Base-by-base conservation (phyloP, 2,329 filamentous ascomycete species). In the Huntiella decipiens region DNA sequence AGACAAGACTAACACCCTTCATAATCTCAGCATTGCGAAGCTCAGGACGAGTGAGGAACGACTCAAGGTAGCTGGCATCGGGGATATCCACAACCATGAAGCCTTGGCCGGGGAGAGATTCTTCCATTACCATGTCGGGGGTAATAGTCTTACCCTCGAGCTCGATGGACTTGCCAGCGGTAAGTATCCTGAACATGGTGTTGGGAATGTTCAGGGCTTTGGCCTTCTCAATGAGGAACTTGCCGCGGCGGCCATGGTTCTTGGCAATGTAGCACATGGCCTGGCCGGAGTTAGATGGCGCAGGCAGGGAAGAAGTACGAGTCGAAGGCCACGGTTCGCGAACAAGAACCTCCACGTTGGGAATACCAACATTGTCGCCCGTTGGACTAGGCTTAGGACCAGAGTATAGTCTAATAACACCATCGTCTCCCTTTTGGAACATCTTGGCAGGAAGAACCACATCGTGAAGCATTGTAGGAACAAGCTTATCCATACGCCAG, bases 231-330 rank as follows among this genome's bases (percentile, higher is more conserved):
- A 73, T 63, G 50, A 83, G 68, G 56, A 98, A 95, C 55, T 80
- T 88, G 44, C 91, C 91, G 45, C 91, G 74, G 45, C 80, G 71
- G 34, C 77, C 67, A 51, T 85, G 75, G 45, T 74, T 76, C 53
- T 84, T 82, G 56, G 93, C 71, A 48, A 98, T 79, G 60, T 98
- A 98, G 48, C 81, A 93, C 53, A 95, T 66, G 4, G 84, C 78
- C 40, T 78, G 75, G 22, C 66, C 65, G 1, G 74, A 74, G 4
- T 78, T 79, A 15, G 66, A 63, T 0, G 83, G 82, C 0, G 66
- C 67, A 0, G 91, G 91, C 2, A 96, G 67, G 11, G 60, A 62
- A 12, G 70, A 58, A 8, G 86, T 63, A 47, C 68, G 60, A 4
- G 80, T 74, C 12, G 74, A 82, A 8, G 84, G 84, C 85, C 85